Percentiles rank a stretch among this genome's conserved stretches.
Conservation (phyloP, 2,329 filamentous ascomycete genomes). For the Stachybotrys elegans region DNA sequence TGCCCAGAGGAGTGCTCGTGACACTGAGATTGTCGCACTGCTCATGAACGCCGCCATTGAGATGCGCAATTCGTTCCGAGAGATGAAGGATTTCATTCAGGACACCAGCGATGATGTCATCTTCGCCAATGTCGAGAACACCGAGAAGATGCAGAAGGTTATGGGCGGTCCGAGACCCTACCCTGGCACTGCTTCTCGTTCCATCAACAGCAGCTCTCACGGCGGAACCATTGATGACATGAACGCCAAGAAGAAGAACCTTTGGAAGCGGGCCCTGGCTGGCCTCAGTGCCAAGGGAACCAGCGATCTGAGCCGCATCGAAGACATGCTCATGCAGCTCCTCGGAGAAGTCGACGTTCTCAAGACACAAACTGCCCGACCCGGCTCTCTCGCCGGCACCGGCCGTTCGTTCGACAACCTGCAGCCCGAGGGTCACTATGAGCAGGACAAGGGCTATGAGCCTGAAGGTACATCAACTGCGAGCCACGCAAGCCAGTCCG, state of each 20-base stretch:
- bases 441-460: slow-evolving; percentile 72
- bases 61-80: slow-evolving; percentile 94
- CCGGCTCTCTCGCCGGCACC: slow-evolving; percentile 42
- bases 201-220: slow-evolving; percentile 51
- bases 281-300: slow-evolving; percentile 83
- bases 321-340: slow-evolving; percentile 87
- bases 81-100: slow-evolving; percentile 87
- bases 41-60: slow-evolving; percentile 91
- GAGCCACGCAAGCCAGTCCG: slow-evolving; percentile 69
- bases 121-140: slow-evolving; percentile 81
- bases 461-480: slow-evolving; percentile 72
- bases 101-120: slow-evolving; percentile 81
- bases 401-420: slow-evolving; percentile 64
- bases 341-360: slow-evolving; percentile 86
- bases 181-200: slow-evolving; percentile 60
- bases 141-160: slow-evolving; percentile 77
- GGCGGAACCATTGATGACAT: slow-evolving; percentile 50
- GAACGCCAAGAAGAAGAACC: slow-evolving; percentile 77
- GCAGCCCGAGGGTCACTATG: slow-evolving; percentile 56
- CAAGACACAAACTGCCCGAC: slow-evolving; percentile 52
- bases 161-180: slow-evolving; percentile 83
- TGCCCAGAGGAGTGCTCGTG: slow-evolving; percentile 89
- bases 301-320: slow-evolving; percentile 82
- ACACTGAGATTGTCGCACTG: slow-evolving; percentile 93
- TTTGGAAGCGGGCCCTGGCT: slow-evolving; percentile 92